Conservation (phyloP, 2,329 filamentous ascomycete species). For the Pezicula rhizophila region DNA sequence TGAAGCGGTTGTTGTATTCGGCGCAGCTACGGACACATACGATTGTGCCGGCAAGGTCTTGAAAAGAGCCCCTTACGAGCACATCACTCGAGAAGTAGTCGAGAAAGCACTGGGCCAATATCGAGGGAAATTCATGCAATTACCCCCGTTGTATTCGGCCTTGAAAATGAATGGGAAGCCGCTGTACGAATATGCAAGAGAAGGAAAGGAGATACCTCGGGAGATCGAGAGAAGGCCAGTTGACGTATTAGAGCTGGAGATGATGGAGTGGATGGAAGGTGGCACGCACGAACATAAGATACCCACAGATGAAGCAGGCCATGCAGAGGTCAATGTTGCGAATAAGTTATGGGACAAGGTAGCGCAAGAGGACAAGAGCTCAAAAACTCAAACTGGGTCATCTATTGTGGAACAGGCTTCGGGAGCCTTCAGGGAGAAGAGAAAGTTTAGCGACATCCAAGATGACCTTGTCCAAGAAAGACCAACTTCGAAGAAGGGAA, state of each 20-base stretch:
- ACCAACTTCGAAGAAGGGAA: slow-evolving; percentile 19
- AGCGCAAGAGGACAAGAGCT: neutral
- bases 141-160: slow-evolving; percentile 88
- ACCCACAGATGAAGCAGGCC: slow-evolving; percentile 72
- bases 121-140: slow-evolving; percentile 78
- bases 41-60: slow-evolving; percentile 82
- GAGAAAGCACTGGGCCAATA: slow-evolving; percentile 72
- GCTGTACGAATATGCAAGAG: slow-evolving; percentile 90
- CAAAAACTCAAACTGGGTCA: slow-evolving; percentile 18
- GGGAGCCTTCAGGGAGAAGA: slow-evolving; percentile 25
- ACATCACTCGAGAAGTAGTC: slow-evolving; percentile 73
- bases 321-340: slow-evolving; percentile 69
- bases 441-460: slow-evolving; percentile 24
- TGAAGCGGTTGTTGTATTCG: slow-evolving; percentile 83
- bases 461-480: slow-evolving; percentile 24
- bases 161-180: slow-evolving; percentile 91
- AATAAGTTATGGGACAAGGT: slow-evolving; percentile 62
- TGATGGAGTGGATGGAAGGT: slow-evolving; percentile 79
- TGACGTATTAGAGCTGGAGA: slow-evolving; percentile 68
- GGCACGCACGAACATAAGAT: slow-evolving; percentile 74
- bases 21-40: slow-evolving; percentile 88
- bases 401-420: slow-evolving; percentile 26
- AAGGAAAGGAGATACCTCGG: slow-evolving; percentile 77
- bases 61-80: slow-evolving; percentile 65
- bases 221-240: slow-evolving; percentile 79